Base-by-base conservation (phyloP, 2,329 filamentous ascomycete species). In the Ramichloridium luteum region DNA sequence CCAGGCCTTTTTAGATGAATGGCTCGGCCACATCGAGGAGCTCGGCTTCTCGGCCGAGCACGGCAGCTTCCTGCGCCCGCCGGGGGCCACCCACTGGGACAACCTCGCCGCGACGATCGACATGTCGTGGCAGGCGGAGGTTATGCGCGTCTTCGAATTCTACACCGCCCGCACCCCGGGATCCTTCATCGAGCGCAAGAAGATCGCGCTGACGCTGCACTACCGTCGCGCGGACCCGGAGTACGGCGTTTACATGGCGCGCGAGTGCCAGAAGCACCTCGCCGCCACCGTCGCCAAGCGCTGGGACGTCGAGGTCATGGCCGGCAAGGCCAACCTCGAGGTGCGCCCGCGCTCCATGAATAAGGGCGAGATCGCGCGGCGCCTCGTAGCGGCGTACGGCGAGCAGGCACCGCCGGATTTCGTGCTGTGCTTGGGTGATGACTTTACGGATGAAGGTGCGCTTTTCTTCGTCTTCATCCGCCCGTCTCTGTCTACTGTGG, bases 321-420 rank as follows among this genome's bases (percentile, higher is more conserved):
- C 77, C 0, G 90, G 90, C 47, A 98, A 96, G 62, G 88, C 88
- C 39, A 96, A 96, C 54, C 68, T 98, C 15, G 90, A 98, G 59
- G 88, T 96, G 17, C 78, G 90, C n/a, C 88, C 88, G 16, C 86
- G 78, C 1, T 93, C 93, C 50, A 85, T 98, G 62, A 96, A 96
- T 68, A 98, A 98, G 65, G 90, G 90, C 16, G 85, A 92, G 58
- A 96, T 96, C 43, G 82, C 78, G 11, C 86, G 84, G 61, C 75
- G 78, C 4, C 68, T 98, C 12, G 76, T 96, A 22, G 63, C 72
- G 13, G 75, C 76, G 28, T 92, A 92, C 56, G 75, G 64, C 3
- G 59, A 64, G 5, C 65, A 65, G 3, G 64, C 74, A 30, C 70
- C 71, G 32, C 72, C 86, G 0, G 84, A 88, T 45, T 94, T 96